Evolutionary conservation across 495 filamentous ascomycete species (phyloP).

Genomic region (Annulohypoxylon moriforme): DNA sequence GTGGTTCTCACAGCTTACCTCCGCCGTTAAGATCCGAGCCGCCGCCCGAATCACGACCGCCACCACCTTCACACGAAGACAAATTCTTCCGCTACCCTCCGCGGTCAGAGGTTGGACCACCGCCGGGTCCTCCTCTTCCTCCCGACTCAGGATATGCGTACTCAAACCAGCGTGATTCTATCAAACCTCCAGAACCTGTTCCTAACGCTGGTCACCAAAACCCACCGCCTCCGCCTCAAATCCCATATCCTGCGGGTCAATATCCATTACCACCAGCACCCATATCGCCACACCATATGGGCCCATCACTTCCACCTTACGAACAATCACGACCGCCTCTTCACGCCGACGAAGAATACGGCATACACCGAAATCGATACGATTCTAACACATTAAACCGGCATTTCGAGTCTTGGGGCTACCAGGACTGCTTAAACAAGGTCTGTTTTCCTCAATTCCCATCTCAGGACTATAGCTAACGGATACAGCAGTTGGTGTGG

Average conservation of each 20-base stretch:
- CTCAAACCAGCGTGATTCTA: conserved; percentile 41
- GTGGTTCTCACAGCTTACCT: conserved; percentile 43
- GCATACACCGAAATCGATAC: conserved; percentile 51
- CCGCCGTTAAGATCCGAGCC: conserved; percentile 47
- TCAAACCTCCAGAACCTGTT: conserved; percentile 37
- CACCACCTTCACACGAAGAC: conserved; percentile 45
- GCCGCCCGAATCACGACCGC: conserved; percentile 41
- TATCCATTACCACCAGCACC: conserved; percentile 58
- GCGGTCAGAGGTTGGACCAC: conserved; percentile 43
- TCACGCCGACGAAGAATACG: conserved; percentile 56
- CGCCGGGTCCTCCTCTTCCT: conserved; percentile 39
- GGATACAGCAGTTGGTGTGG: conserved; percentile 53
- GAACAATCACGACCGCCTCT: conserved; percentile 53
- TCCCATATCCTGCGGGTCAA: conserved; percentile 52
- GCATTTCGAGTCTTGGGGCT: conserved; percentile 56
- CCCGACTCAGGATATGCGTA: conserved; percentile 38
- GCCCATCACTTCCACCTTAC: conserved; percentile 53
- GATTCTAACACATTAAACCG: conserved; percentile 52
- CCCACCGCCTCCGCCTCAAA: conserved; percentile 48
- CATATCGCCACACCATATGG: conserved; percentile 53
- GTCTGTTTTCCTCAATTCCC: conserved; percentile 44
- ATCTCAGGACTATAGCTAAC: conserved; percentile 36
- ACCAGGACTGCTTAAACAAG: conserved; percentile 55
- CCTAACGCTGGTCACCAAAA: conserved; percentile 34
- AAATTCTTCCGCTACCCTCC: conserved; percentile 46